These are phyloP conservation scores for Thelephora terrestris DNA, from an alignment of 1,284 basidiomycete species.

Conservation along the genomic window DNA sequence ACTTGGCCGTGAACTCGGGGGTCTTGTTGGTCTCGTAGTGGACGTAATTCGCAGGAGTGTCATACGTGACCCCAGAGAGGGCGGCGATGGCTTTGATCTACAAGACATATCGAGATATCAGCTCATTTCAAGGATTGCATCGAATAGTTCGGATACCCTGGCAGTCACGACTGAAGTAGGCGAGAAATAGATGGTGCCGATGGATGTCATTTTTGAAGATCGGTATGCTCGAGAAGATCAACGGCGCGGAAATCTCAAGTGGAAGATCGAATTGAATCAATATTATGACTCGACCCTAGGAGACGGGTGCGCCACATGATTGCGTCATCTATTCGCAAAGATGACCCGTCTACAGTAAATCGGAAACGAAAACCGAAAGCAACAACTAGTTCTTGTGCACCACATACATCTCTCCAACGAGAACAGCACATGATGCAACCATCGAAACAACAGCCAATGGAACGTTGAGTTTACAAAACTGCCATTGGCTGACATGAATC, in stretches of 20 bases:
- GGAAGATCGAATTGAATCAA: too few relatives aligned
- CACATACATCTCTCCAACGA: conserved; percentile 21
- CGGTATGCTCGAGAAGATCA: too few relatives aligned
- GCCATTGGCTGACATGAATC: conserved; percentile 51
- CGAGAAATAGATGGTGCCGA: conserved; percentile 46
- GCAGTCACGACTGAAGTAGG: not conserved
- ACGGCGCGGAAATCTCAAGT: too few relatives aligned
- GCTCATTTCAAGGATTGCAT: not conserved
- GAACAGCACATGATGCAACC: conserved; percentile 16
- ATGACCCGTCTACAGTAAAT: too few relatives aligned
- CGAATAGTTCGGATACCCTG: not conserved
- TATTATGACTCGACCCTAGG: too few relatives aligned
- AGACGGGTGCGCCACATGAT: too few relatives aligned
- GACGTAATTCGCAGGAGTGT: conserved; percentile 45
- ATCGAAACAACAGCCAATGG: conserved; percentile 21
- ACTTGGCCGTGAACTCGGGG: conserved; percentile 70
- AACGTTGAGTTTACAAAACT: conserved; percentile 72
- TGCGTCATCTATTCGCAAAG: too few relatives aligned
- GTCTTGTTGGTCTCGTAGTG: conserved; percentile 71
- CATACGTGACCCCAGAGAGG: conserved; percentile 58
- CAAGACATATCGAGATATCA: conserved; percentile 9
- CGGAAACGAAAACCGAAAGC: too few relatives aligned
- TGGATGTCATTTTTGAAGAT: conserved; percentile 36
- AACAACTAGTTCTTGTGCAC: conserved; percentile 6
- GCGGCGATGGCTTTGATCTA: conserved; percentile 71